A percentile compares a stretch with the other conserved stretches of the same genome.
These are phyloP conservation scores for Galerina sulciceps DNA, from an alignment of 768 basidiomycete species.

Conservation along the genomic window DNA sequence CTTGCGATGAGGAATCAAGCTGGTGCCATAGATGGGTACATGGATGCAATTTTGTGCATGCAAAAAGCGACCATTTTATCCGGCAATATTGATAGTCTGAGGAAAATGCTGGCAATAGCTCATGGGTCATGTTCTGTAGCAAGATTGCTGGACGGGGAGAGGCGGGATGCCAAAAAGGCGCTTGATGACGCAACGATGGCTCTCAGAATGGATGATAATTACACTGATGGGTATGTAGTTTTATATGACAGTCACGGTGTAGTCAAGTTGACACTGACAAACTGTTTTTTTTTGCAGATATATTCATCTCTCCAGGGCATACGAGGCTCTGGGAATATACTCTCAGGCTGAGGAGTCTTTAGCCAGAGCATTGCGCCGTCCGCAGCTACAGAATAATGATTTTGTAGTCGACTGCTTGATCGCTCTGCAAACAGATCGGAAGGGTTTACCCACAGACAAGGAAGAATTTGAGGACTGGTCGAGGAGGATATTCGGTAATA, in stretches of 20 bases:
- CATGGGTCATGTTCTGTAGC: constrained; percentile 5
- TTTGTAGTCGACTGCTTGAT: constrained; percentile 21
- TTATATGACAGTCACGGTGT: constrained; percentile 5
- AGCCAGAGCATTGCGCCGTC: constrained; percentile 12
- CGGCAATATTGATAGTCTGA: not conserved
- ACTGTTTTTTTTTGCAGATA: constrained; percentile 10
- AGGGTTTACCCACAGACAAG: constrained; percentile 12
- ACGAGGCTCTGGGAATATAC: constrained; percentile 14
- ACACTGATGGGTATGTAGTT: constrained; percentile 8
- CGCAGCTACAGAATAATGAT: constrained; percentile 13
- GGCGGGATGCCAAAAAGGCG: not conserved
- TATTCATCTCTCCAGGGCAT: constrained; percentile 18
- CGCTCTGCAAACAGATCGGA: constrained; percentile 17
- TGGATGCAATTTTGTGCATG: constrained; percentile 1
- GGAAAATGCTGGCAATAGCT: not conserved
- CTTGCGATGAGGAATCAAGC: not conserved
- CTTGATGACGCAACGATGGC: not conserved
- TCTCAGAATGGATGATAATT: not conserved
- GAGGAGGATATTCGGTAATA: not conserved
- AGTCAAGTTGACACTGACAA: not conserved
- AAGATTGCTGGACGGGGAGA: not conserved
- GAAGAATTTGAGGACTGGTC: not conserved
- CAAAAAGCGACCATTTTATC: not conserved
- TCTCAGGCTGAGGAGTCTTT: constrained; percentile 18
- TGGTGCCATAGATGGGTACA: not conserved